These are phyloP conservation scores for Tuber microsphaerosporum DNA, from an alignment of 495 filamentous ascomycete genomes.

Conservation along the genomic window DNA sequence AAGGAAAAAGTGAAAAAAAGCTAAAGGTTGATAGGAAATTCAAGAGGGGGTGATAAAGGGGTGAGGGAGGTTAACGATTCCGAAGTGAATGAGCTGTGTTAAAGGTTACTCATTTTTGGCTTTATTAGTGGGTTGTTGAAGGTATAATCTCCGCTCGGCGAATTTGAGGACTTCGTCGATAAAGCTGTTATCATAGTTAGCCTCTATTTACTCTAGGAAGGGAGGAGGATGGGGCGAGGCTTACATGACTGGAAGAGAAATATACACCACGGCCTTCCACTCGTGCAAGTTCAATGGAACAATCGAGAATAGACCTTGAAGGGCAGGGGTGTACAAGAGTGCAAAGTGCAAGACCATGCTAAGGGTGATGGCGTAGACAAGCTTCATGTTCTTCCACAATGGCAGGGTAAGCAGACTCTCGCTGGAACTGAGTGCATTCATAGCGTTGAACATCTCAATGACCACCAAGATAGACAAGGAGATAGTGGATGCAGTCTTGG, in stretches of 20 bases:
- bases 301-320: constrained; percentile 86
- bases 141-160: constrained; percentile 54
- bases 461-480: constrained; percentile 87
- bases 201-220: constrained; percentile 12
- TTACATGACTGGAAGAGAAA: constrained; percentile 92
- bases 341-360: constrained; percentile 97
- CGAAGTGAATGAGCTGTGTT: background rate
- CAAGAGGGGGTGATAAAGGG: background rate
- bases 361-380: constrained; percentile 85
- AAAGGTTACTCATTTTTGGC: constrained; percentile 27
- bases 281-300: constrained; percentile 79
- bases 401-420: constrained; percentile 91
- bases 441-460: constrained; percentile 99
- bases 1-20: background rate
- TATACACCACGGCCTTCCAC: constrained; percentile 85
- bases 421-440: constrained; percentile 94
- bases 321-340: constrained; percentile 82
- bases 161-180: constrained; percentile 88
- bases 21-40: background rate
- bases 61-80: background rate
- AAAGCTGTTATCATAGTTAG: constrained; percentile 54
- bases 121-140: constrained; percentile 23
- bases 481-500: constrained; percentile 89
- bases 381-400: constrained; percentile 92
- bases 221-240: constrained; percentile 34